Evolutionary conservation across 148 eudicot species (phyloP).

Genomic region (Linanthus parryae): DNA sequence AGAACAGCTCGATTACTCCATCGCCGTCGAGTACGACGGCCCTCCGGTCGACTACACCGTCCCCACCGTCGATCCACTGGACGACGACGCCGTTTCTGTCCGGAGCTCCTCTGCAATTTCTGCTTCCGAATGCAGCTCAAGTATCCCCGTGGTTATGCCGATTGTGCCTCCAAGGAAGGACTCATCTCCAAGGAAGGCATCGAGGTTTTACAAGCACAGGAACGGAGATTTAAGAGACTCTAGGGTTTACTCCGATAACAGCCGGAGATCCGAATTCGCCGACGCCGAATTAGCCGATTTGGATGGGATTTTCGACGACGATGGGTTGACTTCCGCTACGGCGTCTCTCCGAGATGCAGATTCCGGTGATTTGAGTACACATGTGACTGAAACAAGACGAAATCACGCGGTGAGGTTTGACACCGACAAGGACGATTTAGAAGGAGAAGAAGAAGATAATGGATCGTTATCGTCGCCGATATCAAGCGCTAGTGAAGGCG

Average conservation of each 20-base stretch:
- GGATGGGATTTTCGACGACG: neutral
- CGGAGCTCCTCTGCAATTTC: constrained; percentile 3
- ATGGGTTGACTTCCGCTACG: neutral
- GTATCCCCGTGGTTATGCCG: constrained; percentile 3
- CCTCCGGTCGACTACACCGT: constrained; percentile 10
- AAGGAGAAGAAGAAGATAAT: constrained; percentile 1
- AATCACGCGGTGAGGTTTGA: constrained; percentile 7
- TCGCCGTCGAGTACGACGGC: constrained; percentile 26
- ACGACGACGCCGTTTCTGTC: constrained; percentile 8
- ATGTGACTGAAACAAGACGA: constrained; percentile 1
- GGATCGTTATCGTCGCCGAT: constrained; percentile 6
- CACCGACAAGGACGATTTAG: constrained; percentile 7
- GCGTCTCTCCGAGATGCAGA: neutral
- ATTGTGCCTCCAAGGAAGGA: too few species aligned
- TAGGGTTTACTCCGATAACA: too few species aligned
- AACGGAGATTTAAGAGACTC: neutral
- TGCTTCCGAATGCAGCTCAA: neutral
- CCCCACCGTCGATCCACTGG: constrained; percentile 9
- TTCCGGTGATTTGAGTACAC: neutral
- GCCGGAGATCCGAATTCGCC: too few species aligned
- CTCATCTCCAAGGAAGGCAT: constrained; percentile 3
- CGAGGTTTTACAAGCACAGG: constrained; percentile 5
- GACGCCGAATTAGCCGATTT: neutral
- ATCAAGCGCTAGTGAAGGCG: constrained; percentile 7
- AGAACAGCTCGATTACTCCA: constrained; percentile 33